Evolutionary conservation across 2,329 filamentous ascomycete genomes (phyloP).

Genomic region (Colletotrichum sp.): DNA sequence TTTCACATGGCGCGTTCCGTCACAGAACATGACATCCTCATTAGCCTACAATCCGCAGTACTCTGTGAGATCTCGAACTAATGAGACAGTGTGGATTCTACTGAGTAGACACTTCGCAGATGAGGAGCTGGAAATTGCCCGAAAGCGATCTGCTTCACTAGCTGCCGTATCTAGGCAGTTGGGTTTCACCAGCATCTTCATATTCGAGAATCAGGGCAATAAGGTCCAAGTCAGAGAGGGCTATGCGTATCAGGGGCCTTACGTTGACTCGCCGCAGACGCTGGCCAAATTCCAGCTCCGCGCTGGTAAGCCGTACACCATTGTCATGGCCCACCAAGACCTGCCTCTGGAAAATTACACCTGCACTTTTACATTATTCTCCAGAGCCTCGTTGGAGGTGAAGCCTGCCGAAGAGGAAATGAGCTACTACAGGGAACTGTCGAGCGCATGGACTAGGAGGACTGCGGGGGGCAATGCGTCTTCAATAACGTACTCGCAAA

Average conservation of each 20-base stretch:
- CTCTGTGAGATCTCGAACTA: constrained; percentile 63
- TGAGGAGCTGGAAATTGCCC: constrained; percentile 62
- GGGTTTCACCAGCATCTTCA: constrained; percentile 87
- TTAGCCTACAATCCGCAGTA: constrained; percentile 75
- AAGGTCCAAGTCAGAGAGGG: constrained; percentile 78
- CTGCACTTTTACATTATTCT: constrained; percentile 89
- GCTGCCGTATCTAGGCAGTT: constrained; percentile 57
- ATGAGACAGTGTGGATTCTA: constrained; percentile 79
- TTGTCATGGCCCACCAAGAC: constrained; percentile 80
- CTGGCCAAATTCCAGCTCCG: constrained; percentile 69
- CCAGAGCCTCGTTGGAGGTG: constrained; percentile 66
- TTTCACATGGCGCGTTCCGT: constrained; percentile 77
- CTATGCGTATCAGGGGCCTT: constrained; percentile 77
- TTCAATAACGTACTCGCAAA: constrained; percentile 77
- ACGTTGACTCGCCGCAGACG: constrained; percentile 92
- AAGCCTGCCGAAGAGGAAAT: constrained; percentile 66
- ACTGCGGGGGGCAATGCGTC: constrained; percentile 87
- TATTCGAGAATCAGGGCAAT: constrained; percentile 75
- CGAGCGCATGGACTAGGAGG: constrained; percentile 75
- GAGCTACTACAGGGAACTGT: constrained; percentile 59
- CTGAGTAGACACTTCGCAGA: constrained; percentile 86
- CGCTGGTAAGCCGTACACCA: constrained; percentile 51
- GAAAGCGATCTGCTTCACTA: constrained; percentile 43
- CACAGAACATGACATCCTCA: constrained; percentile 55
- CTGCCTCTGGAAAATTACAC: constrained; percentile 75